Conservation (phyloP, 805 yeast species). For the Candida gorgasii region DNA sequence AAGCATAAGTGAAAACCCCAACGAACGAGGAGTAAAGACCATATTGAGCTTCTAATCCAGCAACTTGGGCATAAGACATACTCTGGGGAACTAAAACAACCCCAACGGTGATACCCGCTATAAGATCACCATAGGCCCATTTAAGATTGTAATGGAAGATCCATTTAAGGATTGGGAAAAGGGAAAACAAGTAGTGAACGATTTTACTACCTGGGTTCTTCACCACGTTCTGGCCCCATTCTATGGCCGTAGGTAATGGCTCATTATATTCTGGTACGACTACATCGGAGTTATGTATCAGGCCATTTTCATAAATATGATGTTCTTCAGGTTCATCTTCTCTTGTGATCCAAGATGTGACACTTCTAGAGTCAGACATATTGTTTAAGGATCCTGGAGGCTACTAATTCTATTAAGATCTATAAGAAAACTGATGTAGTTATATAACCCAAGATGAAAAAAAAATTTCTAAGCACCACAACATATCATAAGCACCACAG, state of each 20-base stretch:
- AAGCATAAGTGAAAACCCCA: constrained; percentile 84
- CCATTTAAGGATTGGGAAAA: constrained; percentile 86
- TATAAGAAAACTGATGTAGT: no score
- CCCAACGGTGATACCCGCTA: constrained; percentile 94
- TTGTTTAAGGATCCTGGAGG: no score
- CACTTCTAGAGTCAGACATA: constrained; percentile 5
- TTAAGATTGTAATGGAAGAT: constrained; percentile 74
- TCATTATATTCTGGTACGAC: constrained; percentile 40
- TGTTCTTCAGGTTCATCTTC: constrained; percentile 10
- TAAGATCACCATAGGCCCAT: constrained; percentile 81
- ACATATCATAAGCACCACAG: constrained; percentile 2
- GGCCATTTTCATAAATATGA: constrained; percentile 2
- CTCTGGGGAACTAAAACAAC: constrained; percentile 92
- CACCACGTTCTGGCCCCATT: constrained; percentile 29
- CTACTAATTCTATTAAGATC: no score
- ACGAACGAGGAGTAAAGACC: constrained; percentile 91
- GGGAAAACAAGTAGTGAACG: constrained; percentile 53
- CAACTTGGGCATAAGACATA: constrained; percentile 91
- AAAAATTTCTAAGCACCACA: background rate
- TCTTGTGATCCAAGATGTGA: constrained; percentile 8
- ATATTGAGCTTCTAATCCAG: constrained; percentile 76
- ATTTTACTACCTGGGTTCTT: constrained; percentile 41
- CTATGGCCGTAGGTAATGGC: constrained; percentile 32
- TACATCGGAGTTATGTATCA: constrained; percentile 6
- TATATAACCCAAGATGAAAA: no score